These are phyloP conservation scores for Trametes pubescens DNA, from an alignment of 1,284 basidiomycete species.

Conservation along the genomic window DNA sequence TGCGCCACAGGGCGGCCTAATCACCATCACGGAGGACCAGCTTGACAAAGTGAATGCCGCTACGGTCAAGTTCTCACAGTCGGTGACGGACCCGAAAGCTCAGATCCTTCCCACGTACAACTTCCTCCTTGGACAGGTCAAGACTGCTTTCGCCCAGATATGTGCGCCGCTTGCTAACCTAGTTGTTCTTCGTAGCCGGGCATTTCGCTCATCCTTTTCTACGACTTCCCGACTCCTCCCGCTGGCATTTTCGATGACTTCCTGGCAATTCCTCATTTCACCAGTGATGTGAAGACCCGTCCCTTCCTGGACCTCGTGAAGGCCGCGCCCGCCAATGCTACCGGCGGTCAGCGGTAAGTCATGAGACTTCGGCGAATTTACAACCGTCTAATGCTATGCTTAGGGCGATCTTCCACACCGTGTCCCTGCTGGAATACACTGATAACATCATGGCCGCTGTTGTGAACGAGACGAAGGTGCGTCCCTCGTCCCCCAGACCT, in stretches of 20 bases:
- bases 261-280: constrained; percentile 44
- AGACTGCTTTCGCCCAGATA: background rate
- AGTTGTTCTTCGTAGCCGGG: constrained; percentile 20
- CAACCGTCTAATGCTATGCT: background rate
- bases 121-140: constrained; percentile 52
- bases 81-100: constrained; percentile 66
- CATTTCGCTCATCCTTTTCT: constrained; percentile 48
- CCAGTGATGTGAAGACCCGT: constrained; percentile 45
- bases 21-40: constrained; percentile 49
- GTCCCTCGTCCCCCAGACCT: background rate
- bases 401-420: constrained; percentile 59
- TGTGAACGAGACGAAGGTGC: constrained; percentile 57
- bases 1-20: constrained; percentile 58
- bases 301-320: constrained; percentile 50
- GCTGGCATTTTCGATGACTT: constrained; percentile 53
- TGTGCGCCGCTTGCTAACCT: background rate
- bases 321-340: constrained; percentile 50
- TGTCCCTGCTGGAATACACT: constrained; percentile 52
- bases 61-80: constrained; percentile 56
- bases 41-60: constrained; percentile 53
- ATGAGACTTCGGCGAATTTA: too few species aligned
- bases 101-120: constrained; percentile 63
- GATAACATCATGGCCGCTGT: constrained; percentile 54
- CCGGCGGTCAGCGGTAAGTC: constrained; percentile 49
- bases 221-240: constrained; percentile 52